phyloP scores from a whole-genome alignment of 2,329 filamentous ascomycete genomes.

The Teratosphaeria gauchensis region DNA sequence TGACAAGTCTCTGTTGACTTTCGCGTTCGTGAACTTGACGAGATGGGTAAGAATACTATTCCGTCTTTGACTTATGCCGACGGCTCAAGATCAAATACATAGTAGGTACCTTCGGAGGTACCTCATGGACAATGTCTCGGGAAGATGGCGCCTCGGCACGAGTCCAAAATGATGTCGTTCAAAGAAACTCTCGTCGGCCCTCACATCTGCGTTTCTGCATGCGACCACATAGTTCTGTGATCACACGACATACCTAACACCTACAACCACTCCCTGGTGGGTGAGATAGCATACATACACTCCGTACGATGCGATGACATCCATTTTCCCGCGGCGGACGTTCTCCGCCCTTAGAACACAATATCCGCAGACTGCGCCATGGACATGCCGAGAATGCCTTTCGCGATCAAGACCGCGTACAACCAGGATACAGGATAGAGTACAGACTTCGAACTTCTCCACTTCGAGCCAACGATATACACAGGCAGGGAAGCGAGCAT shows the following conservation, averaged over 20 bases:
- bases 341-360: background rate
- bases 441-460: slow-evolving; percentile 6
- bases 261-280: background rate
- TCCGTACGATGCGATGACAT: background rate
- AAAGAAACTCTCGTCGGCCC: background rate
- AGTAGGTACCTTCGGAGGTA: too few relatives aligned
- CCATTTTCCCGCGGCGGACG: background rate
- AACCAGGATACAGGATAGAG: background rate
- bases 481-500: slow-evolving; percentile 19
- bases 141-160: background rate
- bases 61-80: too few relatives aligned
- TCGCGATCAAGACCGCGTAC: background rate
- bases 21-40: too few relatives aligned
- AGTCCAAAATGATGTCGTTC: background rate
- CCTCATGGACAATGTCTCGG: background rate
- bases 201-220: background rate
- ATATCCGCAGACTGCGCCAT: background rate
- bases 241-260: background rate
- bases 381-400: slow-evolving; percentile 9
- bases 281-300: background rate
- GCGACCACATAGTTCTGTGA: background rate
- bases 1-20: too few relatives aligned
- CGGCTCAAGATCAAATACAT: too few relatives aligned
- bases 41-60: too few relatives aligned
- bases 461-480: slow-evolving; percentile 7